Evolutionary conservation across 345 rosid genomes (phyloP), one percentile per base, ranked within the genome.

Genomic region (Hypericum perforatum): DNA sequence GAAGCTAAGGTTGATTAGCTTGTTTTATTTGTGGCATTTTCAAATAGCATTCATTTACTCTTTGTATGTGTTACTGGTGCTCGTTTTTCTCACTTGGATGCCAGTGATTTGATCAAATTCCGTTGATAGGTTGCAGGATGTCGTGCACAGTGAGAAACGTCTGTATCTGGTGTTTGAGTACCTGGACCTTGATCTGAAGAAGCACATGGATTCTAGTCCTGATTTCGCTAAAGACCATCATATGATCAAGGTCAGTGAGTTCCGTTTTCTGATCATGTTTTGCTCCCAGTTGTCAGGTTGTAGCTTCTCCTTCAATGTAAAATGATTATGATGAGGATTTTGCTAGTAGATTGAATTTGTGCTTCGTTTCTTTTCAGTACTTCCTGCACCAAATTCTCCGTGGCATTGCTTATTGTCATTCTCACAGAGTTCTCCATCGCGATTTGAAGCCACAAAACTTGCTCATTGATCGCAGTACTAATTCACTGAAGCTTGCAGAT

Each of bases 341-440:
- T 22, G 10, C 41, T 57, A 44, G 39, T 57, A n/a, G 15, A 29
- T 54, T 39, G 32, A 57, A 44, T 46, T 41, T 46, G 11, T 32
- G 43, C 32, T 4, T 22, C 32, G 2, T 22, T 22, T 42, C 38
- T 51, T 57, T 77, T 76, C 91, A 92, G 98, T 70, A 74, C n/a
- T 88, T 85, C 74, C 95, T 92, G 43, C 74, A 80, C 68, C 98
- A 92, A 76, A 88, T 92, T 70, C 85, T 92, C 41, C 94, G 95
- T 37, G 98, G 98, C 61, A 88, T 92, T 45, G 89, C 98, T 9
- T 88, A 88, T 60, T 92, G 98, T 56, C 98, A 92, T 79, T 92
- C 98, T 67, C 98, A 88, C 71, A 82, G 98, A 65, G 98, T 92
- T 70, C 96, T 92, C 60, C 98, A 92, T 63, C 78, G 98, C 69